Evolutionary conservation across 2,329 filamentous ascomycete species (phyloP).

Genomic region (Penicillium verrucosum): DNA sequence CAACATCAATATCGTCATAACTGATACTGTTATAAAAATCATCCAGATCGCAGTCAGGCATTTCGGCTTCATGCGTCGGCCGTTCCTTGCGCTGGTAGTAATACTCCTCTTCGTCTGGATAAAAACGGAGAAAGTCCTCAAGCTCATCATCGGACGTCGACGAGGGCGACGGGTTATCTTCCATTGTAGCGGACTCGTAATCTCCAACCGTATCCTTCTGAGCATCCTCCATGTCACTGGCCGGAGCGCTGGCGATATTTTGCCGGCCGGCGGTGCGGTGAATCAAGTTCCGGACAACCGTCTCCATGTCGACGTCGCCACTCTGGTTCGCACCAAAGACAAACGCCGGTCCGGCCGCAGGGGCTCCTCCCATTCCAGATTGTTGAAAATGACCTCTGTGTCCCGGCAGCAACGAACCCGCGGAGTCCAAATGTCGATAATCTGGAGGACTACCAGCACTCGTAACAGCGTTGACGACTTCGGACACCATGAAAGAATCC

Average conservation of each 20-base stretch:
- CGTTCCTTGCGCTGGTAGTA: constrained; percentile 15
- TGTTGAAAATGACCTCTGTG: neutral
- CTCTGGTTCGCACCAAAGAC: constrained; percentile 6
- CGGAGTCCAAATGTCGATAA: neutral
- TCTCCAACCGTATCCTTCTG: constrained; percentile 25
- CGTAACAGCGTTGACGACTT: constrained; percentile 31
- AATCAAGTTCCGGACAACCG: constrained; percentile 19
- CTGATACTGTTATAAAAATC: constrained; percentile 29
- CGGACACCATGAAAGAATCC: constrained; percentile 22
- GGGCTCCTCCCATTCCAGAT: neutral
- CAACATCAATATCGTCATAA: constrained; percentile 16
- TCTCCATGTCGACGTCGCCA: constrained; percentile 19
- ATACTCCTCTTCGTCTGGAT: constrained; percentile 28
- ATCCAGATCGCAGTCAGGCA: constrained; percentile 28
- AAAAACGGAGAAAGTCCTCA: constrained; percentile 35
- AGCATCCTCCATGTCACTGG: constrained; percentile 16
- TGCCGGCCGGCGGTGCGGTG: constrained; percentile 14
- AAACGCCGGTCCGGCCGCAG: constrained; percentile 15
- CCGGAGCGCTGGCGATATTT: constrained; percentile 23
- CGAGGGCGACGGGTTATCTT: constrained; percentile 13
- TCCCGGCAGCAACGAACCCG: neutral
- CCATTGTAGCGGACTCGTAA: constrained; percentile 22
- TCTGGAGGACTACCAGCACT: neutral
- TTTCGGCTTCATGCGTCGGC: constrained; percentile 7
- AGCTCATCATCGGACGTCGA: constrained; percentile 26